Conservation (phyloP, 306 rosid species). For the Luffa acutangula region DNA sequence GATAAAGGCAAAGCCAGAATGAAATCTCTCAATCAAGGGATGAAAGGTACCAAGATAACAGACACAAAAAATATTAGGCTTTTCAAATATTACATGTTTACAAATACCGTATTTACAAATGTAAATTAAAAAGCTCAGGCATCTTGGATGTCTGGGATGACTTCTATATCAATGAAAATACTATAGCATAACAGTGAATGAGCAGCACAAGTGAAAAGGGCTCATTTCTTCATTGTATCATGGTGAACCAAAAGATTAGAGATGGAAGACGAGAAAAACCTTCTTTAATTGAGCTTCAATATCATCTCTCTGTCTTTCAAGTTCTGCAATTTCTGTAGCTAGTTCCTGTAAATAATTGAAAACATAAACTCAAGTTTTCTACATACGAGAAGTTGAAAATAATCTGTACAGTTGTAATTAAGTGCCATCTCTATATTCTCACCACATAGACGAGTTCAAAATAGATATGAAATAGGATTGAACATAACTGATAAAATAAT, state of each 20-base stretch:
- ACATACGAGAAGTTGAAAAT: neutral
- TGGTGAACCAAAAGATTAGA: neutral
- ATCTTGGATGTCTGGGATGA: neutral
- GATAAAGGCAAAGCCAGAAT: neutral
- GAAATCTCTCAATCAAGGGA: neutral
- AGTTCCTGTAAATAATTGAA: conserved; percentile 51
- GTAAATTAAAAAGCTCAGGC: neutral
- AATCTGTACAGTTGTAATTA: neutral
- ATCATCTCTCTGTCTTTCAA: conserved; percentile 72
- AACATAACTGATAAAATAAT: neutral
- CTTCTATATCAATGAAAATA: neutral
- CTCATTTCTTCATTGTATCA: neutral
- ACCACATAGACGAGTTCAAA: neutral
- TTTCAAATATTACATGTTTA: neutral
- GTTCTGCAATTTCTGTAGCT: conserved; percentile 58
- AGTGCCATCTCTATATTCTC: neutral
- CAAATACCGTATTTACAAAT: neutral
- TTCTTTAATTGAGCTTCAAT: conserved; percentile 82
- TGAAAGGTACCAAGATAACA: neutral
- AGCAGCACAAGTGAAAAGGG: neutral
- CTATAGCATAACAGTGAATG: neutral
- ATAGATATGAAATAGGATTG: neutral
- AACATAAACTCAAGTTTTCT: conserved; percentile 11
- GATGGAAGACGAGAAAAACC: conserved; percentile 27
- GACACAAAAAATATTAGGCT: neutral